Evolutionary conservation across 2,329 filamentous ascomycete species (phyloP), one percentile per base, ranked within the genome.

Genomic region (Periconia digitata): DNA sequence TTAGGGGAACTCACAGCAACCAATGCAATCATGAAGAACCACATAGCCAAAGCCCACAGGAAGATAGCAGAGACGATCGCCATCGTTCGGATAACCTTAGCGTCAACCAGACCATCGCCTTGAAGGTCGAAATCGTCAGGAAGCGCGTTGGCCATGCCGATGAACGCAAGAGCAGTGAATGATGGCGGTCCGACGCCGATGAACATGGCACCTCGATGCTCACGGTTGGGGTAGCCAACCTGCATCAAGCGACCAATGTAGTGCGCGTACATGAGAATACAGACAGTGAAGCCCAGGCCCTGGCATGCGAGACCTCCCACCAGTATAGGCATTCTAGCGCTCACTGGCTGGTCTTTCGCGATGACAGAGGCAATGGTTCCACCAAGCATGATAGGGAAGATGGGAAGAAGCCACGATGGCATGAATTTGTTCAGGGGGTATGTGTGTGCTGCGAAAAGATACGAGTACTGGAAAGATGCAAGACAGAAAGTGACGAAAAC

Each of bases 111-210:
- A 37, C 73, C 69, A 6, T 80, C 73, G 15, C 74, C 69, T 21
- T 77, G 72, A 44, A 82, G 68, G 39, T 72, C 71, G 54, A 79
- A 80, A 32, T 75, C 72, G 6, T 64, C 56, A 0, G 59, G 73
- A 0, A 85, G 66, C 8, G 78, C 77, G 39, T 79, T 76, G 0
- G 85, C 79, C 79, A 89, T 85, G 40, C 85, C 85, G 32, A 90
- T 81, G 35, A 89, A 75, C 0, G 86, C 86, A 13, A 89, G 73
- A 1, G 82, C 83, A 0, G 86, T 90, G 73, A 89, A 90, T 1
- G 84, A 80, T 0, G 86, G 85, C 1, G 87, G 85, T 0, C 87
- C 87, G n/a, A 89, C 86, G 50, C 84, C 85, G 74, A 90, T 89
- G 74, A 88, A 90, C 64, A 90, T 80, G 0, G 82, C 86, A 0